Evolutionary conservation across 164 flowering plant species (phyloP), one percentile per base, ranked within the genome.

Genomic region (Vitis labrusca): DNA sequence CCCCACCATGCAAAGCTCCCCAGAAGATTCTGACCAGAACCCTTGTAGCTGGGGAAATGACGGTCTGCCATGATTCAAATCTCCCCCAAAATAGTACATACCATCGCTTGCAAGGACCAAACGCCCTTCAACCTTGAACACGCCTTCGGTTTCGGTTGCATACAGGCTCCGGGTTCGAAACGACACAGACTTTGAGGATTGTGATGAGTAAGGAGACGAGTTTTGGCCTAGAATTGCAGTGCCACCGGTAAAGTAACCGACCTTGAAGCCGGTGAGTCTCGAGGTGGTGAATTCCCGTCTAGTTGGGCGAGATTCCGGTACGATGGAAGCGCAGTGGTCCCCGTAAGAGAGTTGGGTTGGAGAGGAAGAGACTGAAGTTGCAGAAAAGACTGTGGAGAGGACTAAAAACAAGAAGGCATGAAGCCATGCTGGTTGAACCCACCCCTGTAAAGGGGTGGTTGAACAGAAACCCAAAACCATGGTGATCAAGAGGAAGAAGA

Each of bases 1-100:
- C 49, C 91, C 93, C 16, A 87, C 84, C 89, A 86, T 74, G 70
- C 93, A 91, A 19, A 89, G 80, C 69, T 71, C 74, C 71, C 85
- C 82, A 5, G 79, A 63, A 10, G 77, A 63, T 23, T 72, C 78
- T 3, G 86, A 80, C 89, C 88, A 89, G 67, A 81, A 87, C 27
- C 94, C 94, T 12, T 64, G 14, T n/a, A 89, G 47, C 23, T 10
- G 27, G 27, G 14, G 13, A 16, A 14, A 44, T 3, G 13, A 17
- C 15, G 12, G 29, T 10, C 9, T 11, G 12, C 15, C 52, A 37
- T 2, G 9, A 4, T 13, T 15, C 9, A 5, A 9, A 19, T 32
- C 68, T 29, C 50, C 9, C 30, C 1, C 19, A n/a, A 19, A 32
- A 59, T 48, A 16, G 37, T 52, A 70, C 3, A 13, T 14, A 32